A percentile compares a stretch with the other conserved stretches of the same genome.
Evolutionary conservation across 441 rosid genomes (phyloP).

Genomic region (Populus tomentosa): DNA sequence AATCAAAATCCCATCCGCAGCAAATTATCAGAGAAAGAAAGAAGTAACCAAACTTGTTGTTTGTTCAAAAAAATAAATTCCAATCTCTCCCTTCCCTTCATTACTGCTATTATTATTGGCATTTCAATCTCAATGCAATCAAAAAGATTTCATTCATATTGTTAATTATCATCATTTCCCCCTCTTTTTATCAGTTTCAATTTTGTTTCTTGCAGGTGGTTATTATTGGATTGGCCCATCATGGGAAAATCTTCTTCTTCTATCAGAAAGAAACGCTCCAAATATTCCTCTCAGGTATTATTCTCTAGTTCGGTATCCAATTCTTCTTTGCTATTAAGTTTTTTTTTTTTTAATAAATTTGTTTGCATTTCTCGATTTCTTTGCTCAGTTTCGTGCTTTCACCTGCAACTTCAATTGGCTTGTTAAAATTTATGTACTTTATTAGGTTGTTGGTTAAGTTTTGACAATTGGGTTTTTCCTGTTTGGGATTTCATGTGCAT

Average conservation of each 20-base stretch:
- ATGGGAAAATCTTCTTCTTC: conserved; percentile 57
- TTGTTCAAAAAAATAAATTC: neutral
- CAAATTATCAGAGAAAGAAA: neutral
- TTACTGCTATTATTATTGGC: no score
- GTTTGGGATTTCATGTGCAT: neutral
- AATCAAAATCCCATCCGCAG: neutral
- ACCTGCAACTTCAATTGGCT: neutral
- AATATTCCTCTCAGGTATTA: conserved; percentile 46
- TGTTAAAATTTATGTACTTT: neutral
- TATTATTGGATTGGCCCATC: neutral
- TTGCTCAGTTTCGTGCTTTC: neutral
- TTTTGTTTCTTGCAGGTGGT: conserved; percentile 30
- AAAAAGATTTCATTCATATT: no score
- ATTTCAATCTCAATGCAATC: neutral
- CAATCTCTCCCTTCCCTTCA: neutral
- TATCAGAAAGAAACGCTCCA: conserved; percentile 55
- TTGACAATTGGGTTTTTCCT: neutral
- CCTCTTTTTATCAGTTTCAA: neutral
- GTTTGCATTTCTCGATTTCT: neutral
- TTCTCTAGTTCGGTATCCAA: neutral
- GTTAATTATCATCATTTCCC: no score
- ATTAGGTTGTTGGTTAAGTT: neutral
- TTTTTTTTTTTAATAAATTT: neutral
- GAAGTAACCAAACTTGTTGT: neutral
- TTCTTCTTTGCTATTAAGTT: neutral